These are phyloP conservation scores for Barnettozyma salicaria DNA, from an alignment of 805 yeast genomes.

Conservation along the genomic window DNA sequence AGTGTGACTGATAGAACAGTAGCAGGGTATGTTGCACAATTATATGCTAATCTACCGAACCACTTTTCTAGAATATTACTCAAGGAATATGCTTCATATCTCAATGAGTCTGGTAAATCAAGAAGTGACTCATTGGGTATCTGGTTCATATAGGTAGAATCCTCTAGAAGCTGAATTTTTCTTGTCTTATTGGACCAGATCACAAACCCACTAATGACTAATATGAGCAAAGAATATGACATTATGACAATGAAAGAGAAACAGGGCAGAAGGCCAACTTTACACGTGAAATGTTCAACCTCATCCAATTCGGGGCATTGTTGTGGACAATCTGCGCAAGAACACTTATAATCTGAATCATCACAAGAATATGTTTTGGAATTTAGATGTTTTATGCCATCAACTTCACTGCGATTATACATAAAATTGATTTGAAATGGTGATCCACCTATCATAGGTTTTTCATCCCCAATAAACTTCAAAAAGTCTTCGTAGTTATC, in stretches of 20 bases:
- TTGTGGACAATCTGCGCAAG: constrained; percentile 83
- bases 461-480: constrained; percentile 89
- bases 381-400: constrained; percentile 19
- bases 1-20: constrained; percentile 40
- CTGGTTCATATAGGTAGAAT: constrained; percentile 32
- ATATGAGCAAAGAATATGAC: constrained; percentile 36
- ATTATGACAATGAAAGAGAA: constrained; percentile 58
- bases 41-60: constrained; percentile 47
- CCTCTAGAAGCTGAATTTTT: constrained; percentile 36
- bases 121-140: constrained; percentile 8
- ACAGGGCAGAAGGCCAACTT: constrained; percentile 62
- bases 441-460: constrained; percentile 90
- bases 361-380: constrained; percentile 40
- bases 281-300: constrained; percentile 40
- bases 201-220: constrained; percentile 22
- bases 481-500: constrained; percentile 62
- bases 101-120: constrained; percentile 11
- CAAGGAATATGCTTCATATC: constrained; percentile 37
- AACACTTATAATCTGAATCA: constrained; percentile 62
- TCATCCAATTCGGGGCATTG: constrained; percentile 69
- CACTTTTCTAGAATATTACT: constrained; percentile 41
- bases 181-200: constrained; percentile 19
- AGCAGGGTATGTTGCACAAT: constrained; percentile 59
- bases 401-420: constrained; percentile 37
- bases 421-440: constrained; percentile 87